Evolutionary conservation across 768 basidiomycete genomes (phyloP).

Genomic region (Mycena filopes): DNA sequence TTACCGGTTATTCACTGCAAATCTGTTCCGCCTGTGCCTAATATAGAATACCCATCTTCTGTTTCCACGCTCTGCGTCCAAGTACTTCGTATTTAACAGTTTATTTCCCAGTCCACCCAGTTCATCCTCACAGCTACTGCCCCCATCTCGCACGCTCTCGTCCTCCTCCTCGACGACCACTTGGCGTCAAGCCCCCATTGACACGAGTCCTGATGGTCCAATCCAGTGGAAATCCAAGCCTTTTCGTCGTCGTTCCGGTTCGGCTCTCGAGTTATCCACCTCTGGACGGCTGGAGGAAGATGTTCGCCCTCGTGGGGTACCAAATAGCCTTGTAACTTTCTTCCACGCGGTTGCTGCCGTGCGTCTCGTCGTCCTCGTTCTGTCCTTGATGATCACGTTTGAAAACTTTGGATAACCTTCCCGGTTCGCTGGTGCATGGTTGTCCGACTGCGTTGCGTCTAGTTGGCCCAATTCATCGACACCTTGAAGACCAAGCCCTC

Average conservation of each 20-base stretch:
- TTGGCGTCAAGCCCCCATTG: background rate
- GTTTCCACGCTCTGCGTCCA: conserved; percentile 1
- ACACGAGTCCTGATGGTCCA: conserved; percentile 20
- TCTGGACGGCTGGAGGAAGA: background rate
- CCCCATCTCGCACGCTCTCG: no score
- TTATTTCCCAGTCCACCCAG: background rate
- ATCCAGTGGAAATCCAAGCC: conserved; percentile 16
- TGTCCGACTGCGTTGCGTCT: conserved; percentile 7
- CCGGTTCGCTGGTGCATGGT: background rate
- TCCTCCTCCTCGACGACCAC: background rate
- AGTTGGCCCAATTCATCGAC: conserved; percentile 25
- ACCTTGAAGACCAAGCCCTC: conserved; percentile 23
- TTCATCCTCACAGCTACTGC: background rate
- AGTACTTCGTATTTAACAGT: background rate
- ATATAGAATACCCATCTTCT: conserved; percentile 13
- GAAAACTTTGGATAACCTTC: conserved; percentile 31
- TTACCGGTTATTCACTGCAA: background rate
- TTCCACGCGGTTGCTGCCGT: conserved; percentile 23
- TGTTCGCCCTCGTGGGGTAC: conserved; percentile 12
- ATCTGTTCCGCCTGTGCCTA: conserved; percentile 12
- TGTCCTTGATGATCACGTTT: conserved; percentile 31
- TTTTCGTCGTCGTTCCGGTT: conserved; percentile 17
- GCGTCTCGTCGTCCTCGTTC: conserved; percentile 23
- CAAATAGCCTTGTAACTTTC: conserved; percentile 26
- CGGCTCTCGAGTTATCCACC: conserved; percentile 17